Conservation (phyloP, 495 filamentous ascomycete genomes). For the Lophiotrema nucula region DNA sequence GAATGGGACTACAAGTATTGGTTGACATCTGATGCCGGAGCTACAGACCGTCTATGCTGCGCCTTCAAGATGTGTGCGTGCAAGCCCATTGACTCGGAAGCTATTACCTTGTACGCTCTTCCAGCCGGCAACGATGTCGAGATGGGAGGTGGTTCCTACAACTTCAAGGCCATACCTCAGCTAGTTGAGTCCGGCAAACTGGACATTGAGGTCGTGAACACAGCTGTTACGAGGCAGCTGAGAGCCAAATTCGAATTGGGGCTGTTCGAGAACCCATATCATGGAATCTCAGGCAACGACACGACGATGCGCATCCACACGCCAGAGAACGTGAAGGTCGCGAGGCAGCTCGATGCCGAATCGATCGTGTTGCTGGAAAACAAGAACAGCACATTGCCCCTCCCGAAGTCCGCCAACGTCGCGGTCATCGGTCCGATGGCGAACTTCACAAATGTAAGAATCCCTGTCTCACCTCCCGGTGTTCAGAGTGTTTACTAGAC, state of each 20-base stretch:
- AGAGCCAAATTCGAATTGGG: slow-evolving; percentile 65
- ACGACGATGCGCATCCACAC: slow-evolving; percentile 59
- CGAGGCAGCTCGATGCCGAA: slow-evolving; percentile 65
- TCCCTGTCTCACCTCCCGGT: background rate
- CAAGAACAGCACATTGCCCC: slow-evolving; percentile 60
- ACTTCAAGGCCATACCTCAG: slow-evolving; percentile 63
- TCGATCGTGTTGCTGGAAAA: slow-evolving; percentile 81
- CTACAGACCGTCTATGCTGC: slow-evolving; percentile 62
- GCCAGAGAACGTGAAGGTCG: slow-evolving; percentile 63
- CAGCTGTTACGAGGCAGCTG: slow-evolving; percentile 62
- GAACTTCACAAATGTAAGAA: slow-evolving; percentile 63
- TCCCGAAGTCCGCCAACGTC: slow-evolving; percentile 60
- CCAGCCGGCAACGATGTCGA: slow-evolving; percentile 66
- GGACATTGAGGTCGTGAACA: slow-evolving; percentile 55
- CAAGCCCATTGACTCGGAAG: slow-evolving; percentile 58
- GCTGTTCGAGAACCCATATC: slow-evolving; percentile 66
- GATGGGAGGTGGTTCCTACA: slow-evolving; percentile 70
- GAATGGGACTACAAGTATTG: slow-evolving; percentile 72
- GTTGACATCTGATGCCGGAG: slow-evolving; percentile 58
- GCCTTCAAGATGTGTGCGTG: slow-evolving; percentile 60
- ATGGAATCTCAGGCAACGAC: slow-evolving; percentile 51
- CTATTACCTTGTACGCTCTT: slow-evolving; percentile 56
- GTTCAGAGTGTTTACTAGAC: slow-evolving; percentile 11
- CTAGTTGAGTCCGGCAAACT: slow-evolving; percentile 60
- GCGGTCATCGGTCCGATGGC: slow-evolving; percentile 77